Conservation (phyloP, 148 eudicot species). For the Vaccinium darrowii region DNA sequence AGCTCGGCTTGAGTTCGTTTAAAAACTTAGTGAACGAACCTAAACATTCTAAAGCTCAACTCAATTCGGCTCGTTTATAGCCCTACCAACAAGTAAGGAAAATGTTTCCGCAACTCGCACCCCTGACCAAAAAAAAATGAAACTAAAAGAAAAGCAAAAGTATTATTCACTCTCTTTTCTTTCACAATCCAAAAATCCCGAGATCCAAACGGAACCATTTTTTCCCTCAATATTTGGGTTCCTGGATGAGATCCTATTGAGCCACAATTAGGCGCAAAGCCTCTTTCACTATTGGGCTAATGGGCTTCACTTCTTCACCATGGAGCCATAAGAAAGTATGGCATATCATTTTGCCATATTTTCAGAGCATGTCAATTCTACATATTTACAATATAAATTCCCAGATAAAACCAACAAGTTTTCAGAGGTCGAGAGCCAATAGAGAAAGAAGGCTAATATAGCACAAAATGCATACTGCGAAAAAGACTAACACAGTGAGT, state of each 20-base stretch:
- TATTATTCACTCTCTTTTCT: too few relatives aligned
- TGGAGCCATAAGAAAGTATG: background rate
- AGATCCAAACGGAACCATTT: too few relatives aligned
- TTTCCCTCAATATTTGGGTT: too few relatives aligned
- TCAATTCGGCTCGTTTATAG: too few relatives aligned
- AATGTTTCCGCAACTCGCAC: too few relatives aligned
- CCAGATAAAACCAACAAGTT: background rate
- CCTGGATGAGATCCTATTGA: background rate
- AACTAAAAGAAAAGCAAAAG: too few relatives aligned
- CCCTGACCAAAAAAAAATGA: background rate
- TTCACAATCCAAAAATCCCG: too few relatives aligned
- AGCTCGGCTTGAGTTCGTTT: too few relatives aligned
- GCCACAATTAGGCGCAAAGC: background rate
- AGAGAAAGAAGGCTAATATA: background rate
- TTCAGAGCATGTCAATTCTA: background rate
- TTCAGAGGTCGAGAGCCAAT: background rate
- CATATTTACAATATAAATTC: background rate
- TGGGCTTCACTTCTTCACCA: background rate
- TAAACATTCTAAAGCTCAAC: too few relatives aligned
- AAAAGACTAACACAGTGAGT: background rate
- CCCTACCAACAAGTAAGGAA: too few relatives aligned
- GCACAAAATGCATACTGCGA: background rate
- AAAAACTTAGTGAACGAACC: too few relatives aligned
- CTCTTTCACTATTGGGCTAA: background rate
- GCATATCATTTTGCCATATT: background rate